These are phyloP conservation scores for Mallotus nudiflorus DNA, from an alignment of 345 rosid genomes.

Conservation along the genomic window DNA sequence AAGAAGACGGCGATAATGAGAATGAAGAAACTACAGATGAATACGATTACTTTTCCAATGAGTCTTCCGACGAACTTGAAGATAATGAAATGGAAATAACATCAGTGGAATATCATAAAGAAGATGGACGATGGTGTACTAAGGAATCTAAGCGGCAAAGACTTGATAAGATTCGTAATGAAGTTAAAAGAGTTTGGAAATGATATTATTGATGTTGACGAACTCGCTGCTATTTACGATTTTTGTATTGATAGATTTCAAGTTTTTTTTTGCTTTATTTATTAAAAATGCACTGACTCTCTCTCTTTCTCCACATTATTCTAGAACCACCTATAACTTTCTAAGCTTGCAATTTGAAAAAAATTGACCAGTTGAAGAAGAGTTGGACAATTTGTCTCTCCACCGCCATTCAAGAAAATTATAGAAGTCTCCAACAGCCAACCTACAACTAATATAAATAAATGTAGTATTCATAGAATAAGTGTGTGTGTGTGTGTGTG, in stretches of 20 bases:
- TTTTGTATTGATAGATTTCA: slow-evolving; percentile 93
- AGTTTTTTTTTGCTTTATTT: too few species aligned
- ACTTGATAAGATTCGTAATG: slow-evolving; percentile 69
- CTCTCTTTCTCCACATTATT: too few species aligned
- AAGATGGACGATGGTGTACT: slow-evolving; percentile 28
- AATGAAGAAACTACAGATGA: slow-evolving; percentile 62
- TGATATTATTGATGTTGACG: slow-evolving; percentile 71
- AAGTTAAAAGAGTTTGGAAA: slow-evolving; percentile 67
- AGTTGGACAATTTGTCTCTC: too few species aligned
- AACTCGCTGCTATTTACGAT: slow-evolving; percentile 74
- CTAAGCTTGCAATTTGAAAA: too few species aligned
- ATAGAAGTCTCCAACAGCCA: too few species aligned
- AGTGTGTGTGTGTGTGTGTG: too few species aligned
- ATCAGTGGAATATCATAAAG: slow-evolving; percentile 23
- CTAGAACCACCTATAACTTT: too few species aligned
- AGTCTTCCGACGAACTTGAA: slow-evolving; percentile 33
- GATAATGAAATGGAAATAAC: slow-evolving; percentile 52
- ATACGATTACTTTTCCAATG: slow-evolving; percentile 45
- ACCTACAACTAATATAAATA: too few species aligned
- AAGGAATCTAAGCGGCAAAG: slow-evolving; percentile 60
- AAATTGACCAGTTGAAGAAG: too few species aligned
- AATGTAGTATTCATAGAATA: too few species aligned
- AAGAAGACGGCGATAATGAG: slow-evolving; percentile 40
- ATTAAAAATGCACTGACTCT: too few species aligned
- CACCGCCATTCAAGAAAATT: too few species aligned